Evolutionary conservation across 2,329 filamentous ascomycete genomes (phyloP), one percentile per base, ranked within the genome.

Genomic region (Metarhizium brunneum): DNA sequence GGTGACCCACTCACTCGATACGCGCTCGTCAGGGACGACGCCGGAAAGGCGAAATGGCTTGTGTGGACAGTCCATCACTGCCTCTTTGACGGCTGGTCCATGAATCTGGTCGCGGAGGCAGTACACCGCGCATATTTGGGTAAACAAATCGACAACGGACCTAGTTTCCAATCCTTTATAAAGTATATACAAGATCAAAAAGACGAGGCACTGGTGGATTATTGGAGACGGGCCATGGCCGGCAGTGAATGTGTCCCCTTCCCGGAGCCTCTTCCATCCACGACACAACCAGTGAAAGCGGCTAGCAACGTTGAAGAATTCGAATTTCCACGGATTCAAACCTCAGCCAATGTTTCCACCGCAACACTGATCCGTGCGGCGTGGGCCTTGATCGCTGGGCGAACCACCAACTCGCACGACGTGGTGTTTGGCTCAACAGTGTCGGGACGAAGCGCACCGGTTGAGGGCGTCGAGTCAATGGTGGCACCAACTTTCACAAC

Each of bases 341-440:
- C 3, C 65, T 79, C 1, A 74, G 78, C 25, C 18, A 50, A 62
- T 20, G 20, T 20, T 20, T 20, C 59, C 0, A 50, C 52, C 2
- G 53, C 62, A 0, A 62, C 53, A 0, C 2, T 63, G 3, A 40
- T 65, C 14, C 56, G 59, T 1, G 74, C 77, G 35, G 80, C 82
- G 0, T 74, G 79, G 62, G 73, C 75, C 8, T 74, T 78, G 52
- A 62, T 85, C 1, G 62, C 82, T 4, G 67, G 73, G 18, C 68
- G 69, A 6, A 84, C 84, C 59, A 63, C 72, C 2, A 78, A 58
- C 2, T 57, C 57, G 0, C 42, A 68, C 1, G 73, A 76, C 52
- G 65, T 76, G 10, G 63, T 73, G 5, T 76, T 76, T 52, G 75
- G 75, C 1, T 68, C 70, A 54, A 76, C 73, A 0, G 61, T 76